These are phyloP conservation scores for Populus pruinosa DNA, from an alignment of 345 rosid genomes.

Conservation along the genomic window DNA sequence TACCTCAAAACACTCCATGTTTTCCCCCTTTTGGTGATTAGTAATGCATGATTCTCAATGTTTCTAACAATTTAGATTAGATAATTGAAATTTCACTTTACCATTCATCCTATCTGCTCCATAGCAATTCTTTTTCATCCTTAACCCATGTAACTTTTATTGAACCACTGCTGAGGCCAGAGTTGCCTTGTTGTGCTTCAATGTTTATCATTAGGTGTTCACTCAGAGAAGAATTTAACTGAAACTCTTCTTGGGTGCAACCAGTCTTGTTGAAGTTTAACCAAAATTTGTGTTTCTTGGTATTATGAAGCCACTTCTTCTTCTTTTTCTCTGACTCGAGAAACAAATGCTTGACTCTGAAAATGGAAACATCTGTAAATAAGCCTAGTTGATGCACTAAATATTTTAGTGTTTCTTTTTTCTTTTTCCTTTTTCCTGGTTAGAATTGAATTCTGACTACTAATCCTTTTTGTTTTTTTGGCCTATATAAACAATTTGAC, in stretches of 20 bases:
- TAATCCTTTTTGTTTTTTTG: too few relatives aligned
- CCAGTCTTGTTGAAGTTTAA: background rate
- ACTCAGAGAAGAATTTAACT: background rate
- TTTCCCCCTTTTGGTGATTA: background rate
- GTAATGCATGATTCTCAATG: background rate
- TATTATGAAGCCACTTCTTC: background rate
- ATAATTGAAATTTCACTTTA: background rate
- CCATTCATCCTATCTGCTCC: background rate
- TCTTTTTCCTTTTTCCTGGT: background rate
- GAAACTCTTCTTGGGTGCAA: background rate
- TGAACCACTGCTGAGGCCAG: background rate
- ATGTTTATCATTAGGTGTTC: background rate
- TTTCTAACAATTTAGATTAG: background rate
- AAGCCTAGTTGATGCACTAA: background rate
- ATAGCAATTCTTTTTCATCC: background rate
- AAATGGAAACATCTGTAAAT: background rate
- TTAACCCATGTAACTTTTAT: background rate
- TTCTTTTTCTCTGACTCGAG: background rate
- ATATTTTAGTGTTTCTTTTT: too few relatives aligned
- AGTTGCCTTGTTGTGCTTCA: background rate
- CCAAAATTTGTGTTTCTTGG: background rate
- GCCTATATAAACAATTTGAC: background rate
- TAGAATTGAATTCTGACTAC: background rate
- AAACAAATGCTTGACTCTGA: background rate
- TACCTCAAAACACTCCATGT: background rate